A percentile compares a stretch with the other conserved stretches of the same genome.
These are phyloP conservation scores for Stachybotrys elegans DNA, from an alignment of 2,329 filamentous ascomycete species.

Conservation along the genomic window DNA sequence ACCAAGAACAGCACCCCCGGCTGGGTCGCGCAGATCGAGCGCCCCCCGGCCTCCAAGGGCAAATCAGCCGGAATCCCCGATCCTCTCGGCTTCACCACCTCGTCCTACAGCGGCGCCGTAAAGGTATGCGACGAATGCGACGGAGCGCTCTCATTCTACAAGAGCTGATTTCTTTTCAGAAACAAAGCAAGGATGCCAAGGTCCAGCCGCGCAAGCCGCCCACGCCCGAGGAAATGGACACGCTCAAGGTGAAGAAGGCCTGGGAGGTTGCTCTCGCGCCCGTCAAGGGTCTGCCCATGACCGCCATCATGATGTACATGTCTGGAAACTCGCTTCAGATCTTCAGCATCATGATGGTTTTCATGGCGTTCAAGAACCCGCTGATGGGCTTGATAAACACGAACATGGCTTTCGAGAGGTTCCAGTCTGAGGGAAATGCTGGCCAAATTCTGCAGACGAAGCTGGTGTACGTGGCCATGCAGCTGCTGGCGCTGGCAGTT, in stretches of 20 bases:
- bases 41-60: conserved; percentile 59
- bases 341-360: conserved; percentile 99
- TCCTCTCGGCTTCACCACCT: conserved; percentile 85
- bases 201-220: conserved; percentile 57
- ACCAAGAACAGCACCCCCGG: conserved; percentile 46
- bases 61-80: conserved; percentile 70
- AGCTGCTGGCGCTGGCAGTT: conserved; percentile 74
- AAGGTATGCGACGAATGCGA: no score
- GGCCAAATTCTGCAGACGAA: conserved; percentile 76
- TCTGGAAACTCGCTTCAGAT: conserved; percentile 97
- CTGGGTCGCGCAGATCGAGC: conserved; percentile 81
- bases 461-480: conserved; percentile 80
- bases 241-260: conserved; percentile 94
- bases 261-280: conserved; percentile 96
- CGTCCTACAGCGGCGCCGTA: conserved; percentile 43
- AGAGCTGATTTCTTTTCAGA: conserved; percentile 29
- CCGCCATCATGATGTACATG: conserved; percentile 99
- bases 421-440: conserved; percentile 77
- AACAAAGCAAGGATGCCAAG: conserved; percentile 47
- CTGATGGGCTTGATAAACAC: conserved; percentile 78
- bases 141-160: no score
- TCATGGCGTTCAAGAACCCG: conserved; percentile 97
- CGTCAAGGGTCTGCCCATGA: conserved; percentile 94
- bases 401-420: conserved; percentile 83
- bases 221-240: conserved; percentile 83